Evolutionary conservation across 495 filamentous ascomycete genomes (phyloP).

Genomic region (Podospora sp.): DNA sequence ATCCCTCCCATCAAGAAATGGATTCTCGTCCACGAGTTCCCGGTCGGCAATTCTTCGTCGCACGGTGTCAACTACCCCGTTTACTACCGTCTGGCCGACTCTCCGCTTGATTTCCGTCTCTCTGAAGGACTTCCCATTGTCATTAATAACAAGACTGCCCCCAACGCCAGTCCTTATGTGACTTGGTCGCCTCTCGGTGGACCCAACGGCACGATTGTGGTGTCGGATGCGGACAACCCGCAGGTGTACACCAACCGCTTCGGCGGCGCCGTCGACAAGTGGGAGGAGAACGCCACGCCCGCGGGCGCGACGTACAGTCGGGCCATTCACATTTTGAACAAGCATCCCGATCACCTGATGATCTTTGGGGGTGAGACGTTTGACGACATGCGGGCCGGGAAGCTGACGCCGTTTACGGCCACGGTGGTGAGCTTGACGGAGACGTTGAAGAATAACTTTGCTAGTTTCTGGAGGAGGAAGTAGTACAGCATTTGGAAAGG

Average conservation of each 20-base stretch:
- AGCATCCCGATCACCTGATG: constrained; percentile 40
- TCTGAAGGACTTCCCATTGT: constrained; percentile 47
- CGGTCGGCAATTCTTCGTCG: constrained; percentile 34
- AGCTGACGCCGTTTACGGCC: constrained; percentile 21
- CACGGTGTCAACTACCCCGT: constrained; percentile 47
- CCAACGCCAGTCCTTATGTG: constrained; percentile 58
- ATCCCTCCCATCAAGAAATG: constrained; percentile 34
- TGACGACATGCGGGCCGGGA: constrained; percentile 16
- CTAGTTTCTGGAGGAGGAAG: background rate
- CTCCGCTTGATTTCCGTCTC: constrained; percentile 56
- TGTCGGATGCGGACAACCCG: constrained; percentile 51
- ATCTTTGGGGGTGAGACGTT: constrained; percentile 34
- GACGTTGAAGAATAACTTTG: constrained; percentile 4
- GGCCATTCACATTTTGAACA: constrained; percentile 48
- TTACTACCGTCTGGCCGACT: constrained; percentile 53
- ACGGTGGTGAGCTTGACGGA: constrained; percentile 20
- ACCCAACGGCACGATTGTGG: constrained; percentile 60
- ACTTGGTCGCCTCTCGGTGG: constrained; percentile 58
- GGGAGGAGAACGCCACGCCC: constrained; percentile 55
- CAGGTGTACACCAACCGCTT: constrained; percentile 61
- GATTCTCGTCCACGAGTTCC: constrained; percentile 34
- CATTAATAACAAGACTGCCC: constrained; percentile 52
- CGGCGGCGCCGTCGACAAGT: constrained; percentile 56
- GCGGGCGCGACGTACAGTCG: constrained; percentile 53
- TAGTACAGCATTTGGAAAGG: too few species aligned